Percentiles rank a stretch among this genome's conserved stretches.
phyloP scores from a whole-genome alignment of 345 rosid species.

The Cochlearia excelsa region DNA sequence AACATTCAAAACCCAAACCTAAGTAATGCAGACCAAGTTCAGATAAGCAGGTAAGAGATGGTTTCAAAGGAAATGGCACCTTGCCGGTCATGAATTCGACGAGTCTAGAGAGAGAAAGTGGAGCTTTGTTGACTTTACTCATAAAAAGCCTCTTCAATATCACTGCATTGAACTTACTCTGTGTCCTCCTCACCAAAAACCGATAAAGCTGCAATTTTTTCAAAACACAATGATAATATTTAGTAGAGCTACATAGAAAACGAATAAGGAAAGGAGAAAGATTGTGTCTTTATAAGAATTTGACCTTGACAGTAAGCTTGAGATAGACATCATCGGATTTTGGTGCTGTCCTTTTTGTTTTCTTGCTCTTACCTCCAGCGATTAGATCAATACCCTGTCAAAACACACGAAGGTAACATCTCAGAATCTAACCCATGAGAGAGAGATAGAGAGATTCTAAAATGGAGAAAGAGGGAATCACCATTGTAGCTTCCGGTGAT shows the following conservation, averaged over 20 bases:
- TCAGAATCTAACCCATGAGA: not conserved
- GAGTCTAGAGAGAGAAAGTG: constrained; percentile 81
- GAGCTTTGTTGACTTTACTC: constrained; percentile 93
- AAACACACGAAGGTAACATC: constrained; percentile 10
- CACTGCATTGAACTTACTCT: constrained; percentile 89
- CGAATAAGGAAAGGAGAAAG: not conserved
- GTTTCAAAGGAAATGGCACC: constrained; percentile 40
- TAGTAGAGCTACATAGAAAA: not conserved
- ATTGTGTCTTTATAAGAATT: not conserved
- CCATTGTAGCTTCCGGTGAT: constrained; percentile 22
- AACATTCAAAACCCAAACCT: not conserved
- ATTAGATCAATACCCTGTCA: constrained; percentile 84
- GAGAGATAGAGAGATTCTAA: not conserved
- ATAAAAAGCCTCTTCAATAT: constrained; percentile 89
- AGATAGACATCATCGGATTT: constrained; percentile 94
- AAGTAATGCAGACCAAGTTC: not conserved
- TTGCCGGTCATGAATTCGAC: constrained; percentile 59
- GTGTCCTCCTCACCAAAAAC: constrained; percentile 83
- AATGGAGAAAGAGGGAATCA: not conserved
- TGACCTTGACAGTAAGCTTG: constrained; percentile 88
- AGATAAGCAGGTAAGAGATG: not conserved
- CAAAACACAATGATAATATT: not conserved
- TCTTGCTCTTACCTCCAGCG: constrained; percentile 97
- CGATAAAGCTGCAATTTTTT: constrained; percentile 56
- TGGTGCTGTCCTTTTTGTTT: constrained; percentile 79